These are phyloP conservation scores for Wickerhamomyces strasburgensis DNA, from an alignment of 805 yeast genomes.

Conservation along the genomic window DNA sequence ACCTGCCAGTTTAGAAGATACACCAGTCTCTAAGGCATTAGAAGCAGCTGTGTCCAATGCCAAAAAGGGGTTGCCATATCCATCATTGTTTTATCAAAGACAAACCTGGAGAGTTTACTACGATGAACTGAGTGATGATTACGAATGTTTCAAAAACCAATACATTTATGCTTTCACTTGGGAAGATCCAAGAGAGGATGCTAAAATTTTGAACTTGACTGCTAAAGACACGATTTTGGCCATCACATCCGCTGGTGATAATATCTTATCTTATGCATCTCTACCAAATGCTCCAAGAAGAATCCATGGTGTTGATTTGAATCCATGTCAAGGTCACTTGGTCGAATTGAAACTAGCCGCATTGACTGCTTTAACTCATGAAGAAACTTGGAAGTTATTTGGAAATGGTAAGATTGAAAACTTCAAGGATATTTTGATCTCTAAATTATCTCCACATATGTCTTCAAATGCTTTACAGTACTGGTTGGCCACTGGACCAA, in stretches of 20 bases:
- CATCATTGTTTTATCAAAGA: constrained; percentile 73
- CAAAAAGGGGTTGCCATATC: constrained; percentile 66
- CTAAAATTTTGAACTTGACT: constrained; percentile 54
- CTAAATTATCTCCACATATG: constrained; percentile 59
- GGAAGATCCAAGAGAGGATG: constrained; percentile 87
- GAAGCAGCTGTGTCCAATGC: constrained; percentile 67
- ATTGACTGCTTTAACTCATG: constrained; percentile 48
- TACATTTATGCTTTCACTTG: constrained; percentile 85
- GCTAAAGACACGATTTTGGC: constrained; percentile 71
- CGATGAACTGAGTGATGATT: constrained; percentile 63
- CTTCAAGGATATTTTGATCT: constrained; percentile 46
- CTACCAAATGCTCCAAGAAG: constrained; percentile 65
- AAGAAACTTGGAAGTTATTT: constrained; percentile 68
- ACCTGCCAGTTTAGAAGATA: constrained; percentile 15
- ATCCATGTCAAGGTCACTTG: constrained; percentile 78
- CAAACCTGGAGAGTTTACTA: constrained; percentile 78
- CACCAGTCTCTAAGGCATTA: constrained; percentile 60
- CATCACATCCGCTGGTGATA: constrained; percentile 85
- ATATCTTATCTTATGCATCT: constrained; percentile 67
- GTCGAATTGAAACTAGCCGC: constrained; percentile 76
- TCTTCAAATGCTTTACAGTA: constrained; percentile 79
- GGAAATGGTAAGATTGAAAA: constrained; percentile 65
- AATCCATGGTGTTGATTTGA: constrained; percentile 81
- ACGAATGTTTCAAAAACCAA: constrained; percentile 69
- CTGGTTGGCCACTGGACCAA: constrained; percentile 63